Base-by-base conservation (phyloP, 495 filamentous ascomycete species). In the Lentithecium fluviatile region DNA sequence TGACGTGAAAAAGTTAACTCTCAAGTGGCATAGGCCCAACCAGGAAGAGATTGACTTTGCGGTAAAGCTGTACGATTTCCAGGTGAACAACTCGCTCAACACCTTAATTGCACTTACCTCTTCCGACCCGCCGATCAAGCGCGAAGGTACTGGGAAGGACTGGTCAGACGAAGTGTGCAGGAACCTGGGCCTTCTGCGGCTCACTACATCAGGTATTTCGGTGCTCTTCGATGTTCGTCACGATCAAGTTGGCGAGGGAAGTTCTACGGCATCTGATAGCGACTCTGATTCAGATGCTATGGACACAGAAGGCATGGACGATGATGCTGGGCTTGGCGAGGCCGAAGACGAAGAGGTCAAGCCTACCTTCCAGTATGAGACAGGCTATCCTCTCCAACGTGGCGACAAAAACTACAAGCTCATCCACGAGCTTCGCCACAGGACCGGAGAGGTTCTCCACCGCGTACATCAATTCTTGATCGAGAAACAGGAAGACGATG, bases 91-190 rank as follows among this genome's bases (percentile, higher is more conserved):
- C 56, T 87, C 87, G n/a, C 76, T 93, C 45, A 78, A 80, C 34
- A 82, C 86, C 34, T 76, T 99, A 0, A 80, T 79, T 42, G 82
- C 85, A 32, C 79, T 99, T 34, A 95, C 89, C 54, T 83, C 87
- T 60, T 87, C 90, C 36, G 83, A 84, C 29, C 90, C 92, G 4
- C 86, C 81, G n/a, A 85, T 96, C 26, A 97, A 92, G 72, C 82
- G 93, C 43, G 91, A 95, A 66, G 94, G 94, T 43, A 95, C 88
- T 69, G 94, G 93, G 52, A 97, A 97, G 73, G 92, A 95, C 65
- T 99, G 94, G 94, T 96, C 92, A 0, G 94, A 99, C 74, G 95
- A 97, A 73, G 86, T 97, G 29, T 89, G 91, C 3, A 78, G 94
- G 56, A 95, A 95, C 71, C 74, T 99, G 46, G 87, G 90, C 2